Evolutionary conservation across 306 rosid species (phyloP).

Genomic region (Castanospermum australe): DNA sequence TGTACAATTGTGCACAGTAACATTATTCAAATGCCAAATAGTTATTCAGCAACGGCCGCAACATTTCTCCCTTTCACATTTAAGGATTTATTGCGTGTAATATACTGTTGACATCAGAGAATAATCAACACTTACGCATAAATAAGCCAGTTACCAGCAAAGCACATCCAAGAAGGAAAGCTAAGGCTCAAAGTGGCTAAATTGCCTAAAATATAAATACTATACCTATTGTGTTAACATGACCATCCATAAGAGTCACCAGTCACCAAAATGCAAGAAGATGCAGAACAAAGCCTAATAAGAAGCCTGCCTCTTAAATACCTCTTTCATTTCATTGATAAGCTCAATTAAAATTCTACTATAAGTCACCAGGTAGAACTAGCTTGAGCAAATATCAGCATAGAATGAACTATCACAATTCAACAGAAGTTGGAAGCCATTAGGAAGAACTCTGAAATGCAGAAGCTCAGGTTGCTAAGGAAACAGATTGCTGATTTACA

Average conservation of each 20-base stretch:
- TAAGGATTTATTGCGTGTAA: background rate
- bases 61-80: background rate
- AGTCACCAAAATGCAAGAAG: constrained; percentile 3
- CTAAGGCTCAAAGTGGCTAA: background rate
- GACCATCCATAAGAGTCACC: background rate
- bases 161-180: background rate
- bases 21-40: background rate
- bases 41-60: background rate
- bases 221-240: constrained; percentile 16
- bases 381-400: constrained; percentile 20
- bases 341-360: constrained; percentile 34
- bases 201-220: constrained; percentile 16
- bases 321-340: constrained; percentile 23
- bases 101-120: too few relatives aligned
- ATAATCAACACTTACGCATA: background rate
- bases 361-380: constrained; percentile 22
- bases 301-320: constrained; percentile 18
- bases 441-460: background rate
- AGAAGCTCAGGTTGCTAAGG: background rate
- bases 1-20: background rate
- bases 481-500: constrained; percentile 44
- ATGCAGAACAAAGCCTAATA: background rate
- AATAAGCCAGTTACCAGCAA: background rate
- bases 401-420: constrained; percentile 20
- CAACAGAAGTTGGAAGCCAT: constrained; percentile 18